These are phyloP conservation scores for Linnemannia schmuckeri DNA, from an alignment of 192 early-diverging fungal species.

Conservation along the genomic window DNA sequence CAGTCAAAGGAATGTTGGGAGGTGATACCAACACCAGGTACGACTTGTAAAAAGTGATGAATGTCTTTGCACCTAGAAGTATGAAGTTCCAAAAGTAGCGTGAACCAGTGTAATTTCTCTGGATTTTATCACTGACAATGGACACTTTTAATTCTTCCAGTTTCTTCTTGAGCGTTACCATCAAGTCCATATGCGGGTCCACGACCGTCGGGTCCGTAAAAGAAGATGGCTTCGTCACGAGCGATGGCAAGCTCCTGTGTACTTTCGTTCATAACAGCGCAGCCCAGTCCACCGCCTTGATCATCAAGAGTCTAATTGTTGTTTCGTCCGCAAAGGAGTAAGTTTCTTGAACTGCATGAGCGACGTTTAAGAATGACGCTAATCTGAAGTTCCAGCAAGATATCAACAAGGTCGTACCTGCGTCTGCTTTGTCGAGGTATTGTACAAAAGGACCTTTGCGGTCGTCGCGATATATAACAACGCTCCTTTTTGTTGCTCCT, in stretches of 20 bases:
- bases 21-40: slow-evolving; percentile 81
- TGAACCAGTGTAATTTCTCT: slow-evolving; percentile 45
- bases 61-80: slow-evolving; percentile 70
- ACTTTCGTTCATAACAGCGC: slow-evolving; percentile 77
- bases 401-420: slow-evolving; percentile 20
- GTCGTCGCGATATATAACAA: slow-evolving; percentile 81
- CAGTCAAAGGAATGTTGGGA: slow-evolving; percentile 57
- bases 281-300: slow-evolving; percentile 83
- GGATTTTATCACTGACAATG: slow-evolving; percentile 40
- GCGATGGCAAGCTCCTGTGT: slow-evolving; percentile 86
- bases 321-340: not conserved
- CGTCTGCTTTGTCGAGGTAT: slow-evolving; percentile 60
- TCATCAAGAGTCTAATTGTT: slow-evolving; percentile 75
- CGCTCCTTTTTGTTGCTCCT: slow-evolving; percentile 72
- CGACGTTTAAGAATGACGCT: not conserved
- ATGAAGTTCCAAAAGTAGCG: slow-evolving; percentile 46
- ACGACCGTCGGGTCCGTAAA: slow-evolving; percentile 91
- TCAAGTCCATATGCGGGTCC: slow-evolving; percentile 95
- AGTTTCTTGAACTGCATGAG: not conserved
- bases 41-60: slow-evolving; percentile 77
- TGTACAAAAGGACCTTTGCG: slow-evolving; percentile 69
- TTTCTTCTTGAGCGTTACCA: slow-evolving; percentile 33
- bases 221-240: slow-evolving; percentile 91
- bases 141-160: slow-evolving; percentile 51
- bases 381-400: not conserved